phyloP scores from a whole-genome alignment of 2,329 filamentous ascomycete genomes.

The Lachnellula cervina region DNA sequence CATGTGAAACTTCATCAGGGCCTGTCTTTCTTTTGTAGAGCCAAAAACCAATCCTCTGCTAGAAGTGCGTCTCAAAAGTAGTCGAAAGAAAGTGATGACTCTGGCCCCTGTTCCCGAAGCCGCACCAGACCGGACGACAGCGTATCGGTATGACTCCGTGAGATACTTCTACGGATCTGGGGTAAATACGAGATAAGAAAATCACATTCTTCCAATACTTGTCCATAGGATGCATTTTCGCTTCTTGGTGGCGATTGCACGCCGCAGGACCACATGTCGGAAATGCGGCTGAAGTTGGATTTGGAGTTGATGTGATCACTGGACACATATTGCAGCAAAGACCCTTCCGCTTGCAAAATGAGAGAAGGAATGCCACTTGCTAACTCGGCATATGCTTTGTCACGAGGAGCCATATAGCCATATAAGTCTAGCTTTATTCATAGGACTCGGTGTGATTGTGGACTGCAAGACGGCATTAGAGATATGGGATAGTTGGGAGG shows the following conservation, averaged over 20 bases:
- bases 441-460: neutral
- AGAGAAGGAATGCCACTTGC: neutral
- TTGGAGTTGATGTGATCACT: neutral
- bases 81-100: no score
- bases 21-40: neutral
- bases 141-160: neutral
- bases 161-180: neutral
- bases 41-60: neutral
- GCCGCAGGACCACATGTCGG: neutral
- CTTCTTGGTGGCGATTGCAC: neutral
- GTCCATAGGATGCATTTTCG: neutral
- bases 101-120: no score
- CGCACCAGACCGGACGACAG: neutral
- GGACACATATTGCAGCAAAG: neutral
- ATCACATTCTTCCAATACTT: neutral
- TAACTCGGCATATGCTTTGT: neutral
- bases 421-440: no score
- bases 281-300: neutral
- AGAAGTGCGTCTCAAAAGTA: no score
- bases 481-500: no score
- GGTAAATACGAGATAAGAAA: neutral
- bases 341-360: neutral
- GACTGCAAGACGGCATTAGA: neutral
- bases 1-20: neutral
- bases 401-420: no score